Evolutionary conservation across 1,284 basidiomycete species (phyloP), one percentile per base, ranked within the genome.

Genomic region (Naganishia cerealis): DNA sequence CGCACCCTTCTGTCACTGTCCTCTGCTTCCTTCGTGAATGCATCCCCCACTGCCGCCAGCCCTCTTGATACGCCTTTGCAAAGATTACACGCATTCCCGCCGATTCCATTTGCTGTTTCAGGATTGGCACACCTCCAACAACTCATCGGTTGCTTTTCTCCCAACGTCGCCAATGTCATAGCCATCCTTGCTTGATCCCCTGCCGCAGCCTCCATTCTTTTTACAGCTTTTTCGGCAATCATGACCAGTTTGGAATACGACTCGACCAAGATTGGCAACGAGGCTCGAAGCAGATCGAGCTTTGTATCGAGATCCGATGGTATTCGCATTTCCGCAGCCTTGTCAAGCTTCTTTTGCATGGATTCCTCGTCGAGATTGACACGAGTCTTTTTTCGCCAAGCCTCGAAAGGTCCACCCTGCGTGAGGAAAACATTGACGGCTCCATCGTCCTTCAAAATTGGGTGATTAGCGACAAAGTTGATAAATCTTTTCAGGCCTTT

Each of bases 291-390:
- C 46, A 85, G 81, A 26, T 84, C 83, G 57, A 96, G 85, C 78
- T 93, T 94, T 57, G 92, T 89, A 71, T 94, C 92, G 8, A 96
- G 83, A 79, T 96, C 92, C 69, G 89, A 87, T 2, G 94, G 94
- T 69, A 96, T 92, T 6, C 87, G 84, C 90, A 94, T 93, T 79
- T 95, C 92, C 78, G 95, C 90, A 9, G 89, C 83, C 29, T 86
- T 84, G 70, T 92, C 91, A 4, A 96, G 85, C 16, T 88, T 86
- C 75, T 92, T 92, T 70, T 87, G 88, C 0, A 83, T 80, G 0
- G 90, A 91, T 77, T 96, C 94, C 81, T 96, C 94, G 36, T 95
- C 92, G 48, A 91, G 83, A 7, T 88, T 87, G 4, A 81, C 77
- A 68, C 81, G 79, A 40, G 78, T 78, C 9, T 78, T 73, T 71